A percentile compares a stretch with the other conserved stretches of the same genome.
Evolutionary conservation across 345 rosid genomes (phyloP).

Genomic region (Hibiscus mutabilis): DNA sequence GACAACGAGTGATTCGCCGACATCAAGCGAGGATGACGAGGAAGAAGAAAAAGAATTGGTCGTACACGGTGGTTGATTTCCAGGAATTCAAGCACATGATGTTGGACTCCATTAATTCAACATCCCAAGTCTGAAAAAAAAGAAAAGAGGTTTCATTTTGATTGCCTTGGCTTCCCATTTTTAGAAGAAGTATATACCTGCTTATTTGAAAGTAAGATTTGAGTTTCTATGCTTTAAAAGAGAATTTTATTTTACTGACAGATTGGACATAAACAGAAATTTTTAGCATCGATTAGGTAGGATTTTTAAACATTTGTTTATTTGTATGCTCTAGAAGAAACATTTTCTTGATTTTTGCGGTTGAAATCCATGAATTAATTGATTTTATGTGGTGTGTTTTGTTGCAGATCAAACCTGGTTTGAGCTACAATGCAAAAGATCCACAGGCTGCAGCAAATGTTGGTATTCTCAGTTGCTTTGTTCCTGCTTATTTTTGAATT

Average conservation of each 20-base stretch:
- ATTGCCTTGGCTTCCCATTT: no score
- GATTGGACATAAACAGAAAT: neutral
- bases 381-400: constrained; percentile 15
- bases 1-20: no score
- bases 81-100: no score
- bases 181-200: neutral
- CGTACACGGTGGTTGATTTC: no score
- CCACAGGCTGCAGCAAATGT: constrained; percentile 74
- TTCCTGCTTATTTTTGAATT: neutral
- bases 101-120: no score
- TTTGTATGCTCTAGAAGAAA: neutral
- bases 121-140: no score
- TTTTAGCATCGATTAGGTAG: neutral
- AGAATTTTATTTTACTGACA: neutral
- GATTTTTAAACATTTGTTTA: neutral
- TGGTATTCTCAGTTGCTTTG: constrained; percentile 16
- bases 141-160: no score
- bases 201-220: neutral
- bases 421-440: constrained; percentile 75
- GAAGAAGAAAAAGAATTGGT: no score
- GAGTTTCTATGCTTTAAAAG: neutral
- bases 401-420: constrained; percentile 66
- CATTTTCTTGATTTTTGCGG: neutral
- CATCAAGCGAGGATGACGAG: no score
- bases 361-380: constrained; percentile 9